Evolutionary conservation across 805 yeast genomes (phyloP).

Genomic region (Metschnikowia peoriensis): DNA sequence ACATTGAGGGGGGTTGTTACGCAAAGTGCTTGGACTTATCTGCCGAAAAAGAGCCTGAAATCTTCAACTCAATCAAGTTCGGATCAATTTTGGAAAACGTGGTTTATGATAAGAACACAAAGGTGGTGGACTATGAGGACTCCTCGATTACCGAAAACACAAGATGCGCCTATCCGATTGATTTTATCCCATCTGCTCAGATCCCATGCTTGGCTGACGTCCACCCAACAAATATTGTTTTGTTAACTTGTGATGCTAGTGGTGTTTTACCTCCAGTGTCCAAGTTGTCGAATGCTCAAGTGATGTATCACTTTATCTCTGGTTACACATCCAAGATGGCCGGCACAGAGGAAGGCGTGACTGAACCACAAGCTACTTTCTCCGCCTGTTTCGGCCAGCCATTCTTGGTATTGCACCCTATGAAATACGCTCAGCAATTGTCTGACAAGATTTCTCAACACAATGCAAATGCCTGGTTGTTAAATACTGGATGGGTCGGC

Average conservation of each 20-base stretch:
- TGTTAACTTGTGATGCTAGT: constrained; percentile 95
- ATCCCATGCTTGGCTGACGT: constrained; percentile 87
- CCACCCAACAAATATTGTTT: constrained; percentile 89
- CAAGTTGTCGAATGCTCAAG: constrained; percentile 89
- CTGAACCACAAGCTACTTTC: constrained; percentile 97
- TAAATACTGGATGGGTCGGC: constrained; percentile 99
- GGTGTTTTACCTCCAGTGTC: constrained; percentile 98
- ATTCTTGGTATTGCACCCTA: constrained; percentile 95
- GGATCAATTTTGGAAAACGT: constrained; percentile 96
- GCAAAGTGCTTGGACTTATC: constrained; percentile 92
- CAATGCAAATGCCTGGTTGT: constrained; percentile 91
- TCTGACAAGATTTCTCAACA: constrained; percentile 88
- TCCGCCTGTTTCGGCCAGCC: constrained; percentile 99
- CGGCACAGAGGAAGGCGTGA: constrained; percentile 97
- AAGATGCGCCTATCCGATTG: constrained; percentile 98
- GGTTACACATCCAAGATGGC: constrained; percentile 99
- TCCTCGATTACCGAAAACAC: constrained; percentile 91
- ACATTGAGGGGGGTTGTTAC: constrained; percentile 99
- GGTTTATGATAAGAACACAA: constrained; percentile 72
- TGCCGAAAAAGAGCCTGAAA: constrained; percentile 95
- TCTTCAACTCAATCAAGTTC: constrained; percentile 88
- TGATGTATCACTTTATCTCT: constrained; percentile 97
- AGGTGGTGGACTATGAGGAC: constrained; percentile 83
- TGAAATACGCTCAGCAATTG: constrained; percentile 95
- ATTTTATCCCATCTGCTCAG: constrained; percentile 93